Conservation (phyloP, 306 rosid genomes). For the Begonia peltatifolia region DNA sequence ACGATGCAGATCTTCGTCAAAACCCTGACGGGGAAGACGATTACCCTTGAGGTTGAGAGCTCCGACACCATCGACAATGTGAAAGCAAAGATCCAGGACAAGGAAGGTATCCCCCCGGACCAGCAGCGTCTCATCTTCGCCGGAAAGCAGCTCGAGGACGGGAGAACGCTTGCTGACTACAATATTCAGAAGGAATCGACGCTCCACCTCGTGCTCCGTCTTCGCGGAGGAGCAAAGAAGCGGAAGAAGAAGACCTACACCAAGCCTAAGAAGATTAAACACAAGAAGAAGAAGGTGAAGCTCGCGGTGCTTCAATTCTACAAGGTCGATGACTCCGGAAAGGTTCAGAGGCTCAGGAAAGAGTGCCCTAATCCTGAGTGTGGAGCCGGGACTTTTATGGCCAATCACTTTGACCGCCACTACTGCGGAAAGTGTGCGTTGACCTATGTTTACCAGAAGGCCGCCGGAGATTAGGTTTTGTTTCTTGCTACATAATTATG, state of each 20-base stretch:
- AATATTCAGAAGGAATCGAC: constrained; percentile 12
- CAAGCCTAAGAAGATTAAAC: constrained; percentile 10
- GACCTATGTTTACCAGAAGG: constrained; percentile 8
- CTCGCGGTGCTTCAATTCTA: constrained; percentile 8
- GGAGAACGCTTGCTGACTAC: constrained; percentile 11
- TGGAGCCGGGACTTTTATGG: constrained; percentile 8
- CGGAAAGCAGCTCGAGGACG: constrained; percentile 29
- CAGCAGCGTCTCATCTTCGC: constrained; percentile 60
- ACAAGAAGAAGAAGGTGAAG: constrained; percentile 14
- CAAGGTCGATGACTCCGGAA: constrained; percentile 7
- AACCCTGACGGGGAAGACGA: constrained; percentile 53
- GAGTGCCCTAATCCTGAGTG: constrained; percentile 8
- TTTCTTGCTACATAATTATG: not conserved
- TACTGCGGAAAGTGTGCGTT: constrained; percentile 9
- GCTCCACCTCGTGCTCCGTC: constrained; percentile 6
- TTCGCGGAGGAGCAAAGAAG: constrained; percentile 11
- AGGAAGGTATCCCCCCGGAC: constrained; percentile 56
- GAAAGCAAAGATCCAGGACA: constrained; percentile 55
- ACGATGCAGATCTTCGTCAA: constrained; percentile 56
- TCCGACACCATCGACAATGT: constrained; percentile 57
- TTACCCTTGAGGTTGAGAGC: constrained; percentile 56
- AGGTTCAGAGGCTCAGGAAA: constrained; percentile 10
- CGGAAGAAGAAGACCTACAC: constrained; percentile 14
- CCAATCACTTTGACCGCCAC: constrained; percentile 10
- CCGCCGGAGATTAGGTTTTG: constrained; percentile 5